Evolutionary conservation across 495 filamentous ascomycete genomes (phyloP).

Genomic region (Elasticomyces elasticus): DNA sequence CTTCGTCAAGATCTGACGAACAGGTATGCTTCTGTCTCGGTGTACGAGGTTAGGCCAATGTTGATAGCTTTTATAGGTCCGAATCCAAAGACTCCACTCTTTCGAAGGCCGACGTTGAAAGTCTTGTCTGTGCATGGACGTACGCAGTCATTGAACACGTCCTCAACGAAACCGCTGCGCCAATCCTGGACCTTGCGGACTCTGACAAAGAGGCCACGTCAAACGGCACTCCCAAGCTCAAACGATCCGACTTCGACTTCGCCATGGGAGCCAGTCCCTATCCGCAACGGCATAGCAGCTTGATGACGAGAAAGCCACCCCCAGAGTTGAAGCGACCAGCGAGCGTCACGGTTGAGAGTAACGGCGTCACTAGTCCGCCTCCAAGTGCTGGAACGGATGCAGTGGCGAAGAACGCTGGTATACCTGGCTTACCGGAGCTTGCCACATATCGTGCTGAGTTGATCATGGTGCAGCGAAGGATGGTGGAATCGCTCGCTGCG

Average conservation of each 20-base stretch:
- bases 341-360: neutral
- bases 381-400: conserved; percentile 6
- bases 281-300: conserved; percentile 10
- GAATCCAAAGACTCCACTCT: neutral
- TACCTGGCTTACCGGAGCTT: conserved; percentile 34
- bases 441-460: conserved; percentile 73
- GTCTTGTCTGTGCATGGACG: conserved; percentile 74
- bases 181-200: conserved; percentile 8
- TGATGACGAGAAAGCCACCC: neutral
- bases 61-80: conserved; percentile 8
- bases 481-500: conserved; percentile 63
- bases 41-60: neutral
- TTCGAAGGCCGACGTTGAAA: conserved; percentile 50
- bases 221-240: neutral
- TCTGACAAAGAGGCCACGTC: neutral
- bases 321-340: conserved; percentile 11
- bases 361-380: conserved; percentile 3
- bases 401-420: conserved; percentile 2
- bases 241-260: conserved; percentile 12
- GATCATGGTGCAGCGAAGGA: conserved; percentile 64
- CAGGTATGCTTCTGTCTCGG: conserved; percentile 24
- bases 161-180: conserved; percentile 48
- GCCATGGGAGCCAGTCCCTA: conserved; percentile 12
- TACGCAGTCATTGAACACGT: conserved; percentile 72
- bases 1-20: conserved; percentile 62